Percentiles rank a stretch among this genome's conserved stretches.
phyloP scores from a whole-genome alignment of 2,329 filamentous ascomycete species.

The Diaporthe velutina region DNA sequence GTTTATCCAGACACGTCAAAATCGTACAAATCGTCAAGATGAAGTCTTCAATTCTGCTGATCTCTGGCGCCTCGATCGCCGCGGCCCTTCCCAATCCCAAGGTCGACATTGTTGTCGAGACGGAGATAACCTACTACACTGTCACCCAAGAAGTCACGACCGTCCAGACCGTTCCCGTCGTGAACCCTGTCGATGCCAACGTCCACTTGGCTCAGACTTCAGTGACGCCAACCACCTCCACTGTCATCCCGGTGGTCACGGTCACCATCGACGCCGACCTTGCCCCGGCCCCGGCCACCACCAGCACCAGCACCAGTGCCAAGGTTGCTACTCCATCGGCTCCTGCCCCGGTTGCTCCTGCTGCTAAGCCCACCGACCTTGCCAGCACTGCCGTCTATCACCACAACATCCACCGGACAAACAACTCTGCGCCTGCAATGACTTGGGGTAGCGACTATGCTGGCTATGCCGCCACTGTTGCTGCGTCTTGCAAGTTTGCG shows the following conservation, averaged over 20 bases:
- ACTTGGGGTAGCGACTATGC: conserved; percentile 76
- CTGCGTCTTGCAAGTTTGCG: conserved; percentile 76
- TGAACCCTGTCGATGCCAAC: conserved; percentile 29
- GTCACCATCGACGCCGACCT: conserved; percentile 30
- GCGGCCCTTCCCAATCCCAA: conserved; percentile 59
- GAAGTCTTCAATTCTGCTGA: conserved; percentile 63
- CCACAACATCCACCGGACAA: conserved; percentile 89
- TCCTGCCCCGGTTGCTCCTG: conserved; percentile 32
- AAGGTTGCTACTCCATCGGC: conserved; percentile 28
- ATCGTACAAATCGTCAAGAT: conserved; percentile 52
- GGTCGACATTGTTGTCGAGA: conserved; percentile 56
- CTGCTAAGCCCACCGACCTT: conserved; percentile 46
- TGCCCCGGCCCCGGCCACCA: conserved; percentile 33
- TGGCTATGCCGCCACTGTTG: conserved; percentile 72
- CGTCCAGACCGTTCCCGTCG: conserved; percentile 19
- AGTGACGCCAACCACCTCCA: conserved; percentile 37
- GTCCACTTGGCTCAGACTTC: background rate
- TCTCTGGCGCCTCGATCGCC: conserved; percentile 60
- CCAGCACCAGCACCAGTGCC: conserved; percentile 33
- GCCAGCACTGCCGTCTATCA: conserved; percentile 68
- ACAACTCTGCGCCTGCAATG: conserved; percentile 79
- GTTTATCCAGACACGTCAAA: conserved; percentile 32
- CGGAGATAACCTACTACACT: conserved; percentile 58
- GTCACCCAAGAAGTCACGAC: conserved; percentile 53
- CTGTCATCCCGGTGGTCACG: conserved; percentile 35